Evolutionary conservation across 805 yeast species (phyloP), one percentile per base, ranked within the genome.

Genomic region (Metschnikowia kunwiensis): DNA sequence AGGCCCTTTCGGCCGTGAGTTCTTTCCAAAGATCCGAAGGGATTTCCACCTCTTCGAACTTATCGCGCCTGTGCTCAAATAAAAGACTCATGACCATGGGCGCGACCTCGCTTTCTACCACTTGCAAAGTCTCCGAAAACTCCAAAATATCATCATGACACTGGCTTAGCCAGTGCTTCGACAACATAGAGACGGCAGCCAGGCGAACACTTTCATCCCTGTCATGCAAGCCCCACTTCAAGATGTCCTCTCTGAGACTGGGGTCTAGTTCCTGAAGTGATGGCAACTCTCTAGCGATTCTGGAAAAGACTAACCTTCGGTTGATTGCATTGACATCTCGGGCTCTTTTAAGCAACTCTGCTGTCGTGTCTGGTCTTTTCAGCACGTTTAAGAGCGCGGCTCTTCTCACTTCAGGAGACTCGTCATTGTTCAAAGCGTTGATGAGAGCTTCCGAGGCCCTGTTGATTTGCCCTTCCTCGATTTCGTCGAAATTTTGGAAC

Each of bases 151-250:
- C 89, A 44, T 82, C 80, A 44, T 82, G 72, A 13, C 81, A 74
- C 5, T 74, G 65, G 17, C 74, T 74, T 33, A 84, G 70, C 97
- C 97, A 93, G 28, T 72, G 72, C 18, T 66, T 62, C 2, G 85
- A 72, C 29, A 93, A 68, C 78, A 88, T 73, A 44, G 76, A 74
- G 1, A 72, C 60, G 5, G 96, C 87, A 0, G 96, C 91, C 18
- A 65, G 66, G 46, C 77, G 66, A 1, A 93, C 97, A 5, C 68
- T 48, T 4, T 71, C 77, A 46, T 89, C 96, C 47, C 97, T 75
- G 59, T 91, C 98, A 43, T 77, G 78, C 33, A 91, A 68, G 3
- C 98, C 97, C 87, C 95, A 85, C 27, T 72, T 68, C 14, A 93
- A 66, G 16, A 93, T 57, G 36, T 74, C 72, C 39, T 84, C 91